Evolutionary conservation across 2,329 filamentous ascomycete genomes (phyloP), one percentile per base, ranked within the genome.

Genomic region (Pseudogymnoascus sp.): DNA sequence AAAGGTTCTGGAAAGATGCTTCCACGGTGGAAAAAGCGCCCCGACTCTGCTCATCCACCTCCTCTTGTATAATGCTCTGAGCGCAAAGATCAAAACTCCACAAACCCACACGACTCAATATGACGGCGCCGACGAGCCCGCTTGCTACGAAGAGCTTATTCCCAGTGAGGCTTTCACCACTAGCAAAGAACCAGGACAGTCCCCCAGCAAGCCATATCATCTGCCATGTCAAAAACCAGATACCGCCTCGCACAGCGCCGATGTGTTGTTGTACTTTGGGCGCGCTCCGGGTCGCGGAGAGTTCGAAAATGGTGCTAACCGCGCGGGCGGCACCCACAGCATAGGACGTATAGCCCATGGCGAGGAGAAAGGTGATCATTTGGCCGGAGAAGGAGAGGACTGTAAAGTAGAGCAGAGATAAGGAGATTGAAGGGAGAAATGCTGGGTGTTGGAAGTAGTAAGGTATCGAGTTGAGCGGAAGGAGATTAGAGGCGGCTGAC

Each of bases 171-270:
- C 25, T 6, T 25, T 25, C 25, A 25, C 25, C 25, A 25, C 25
- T 35, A 9, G 33, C 8, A 12, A 35, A 76, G 67, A 83, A 83
- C 18, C 77, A 71, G 1, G 70, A 67, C 3, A 80, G 71, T 0
- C 78, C 82, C 0, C 71, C 75, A 1, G 75, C 76, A 3, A 87
- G 74, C 67, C 81, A 85, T 2, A 76, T 63, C 16, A 88, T 77
- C 69, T 91, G 88, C 83, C 86, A 89, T 62, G 81, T 86, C 8
- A 88, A 70, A 65, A 84, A 85, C 89, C 89, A 92, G 3, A 91
- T 78, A 0, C 88, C 89, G 0, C 82, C 80, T 16, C 89, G 77
- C 7, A 90, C 77, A 0, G 80, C 75, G 0, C 85, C 84, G 41
- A 88, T 80, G 38, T 73, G 74, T 2, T 67, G 68, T 78, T 85